Evolutionary conservation across 352 stramenopile genomes (phyloP), one percentile per base, ranked within the genome.

Genomic region (Pythium pyrilobum): DNA sequence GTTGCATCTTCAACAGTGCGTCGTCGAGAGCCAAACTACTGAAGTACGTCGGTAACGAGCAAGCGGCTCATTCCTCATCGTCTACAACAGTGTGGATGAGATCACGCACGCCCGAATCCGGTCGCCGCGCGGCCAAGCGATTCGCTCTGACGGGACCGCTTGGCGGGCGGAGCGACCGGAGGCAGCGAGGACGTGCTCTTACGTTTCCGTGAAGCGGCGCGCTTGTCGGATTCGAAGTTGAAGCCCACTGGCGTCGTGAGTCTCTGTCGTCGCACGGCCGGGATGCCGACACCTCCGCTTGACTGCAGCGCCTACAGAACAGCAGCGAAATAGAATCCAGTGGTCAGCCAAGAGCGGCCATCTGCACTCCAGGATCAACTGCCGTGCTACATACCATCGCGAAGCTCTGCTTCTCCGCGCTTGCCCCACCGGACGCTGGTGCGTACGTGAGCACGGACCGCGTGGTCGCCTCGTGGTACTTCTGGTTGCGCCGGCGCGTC

Each of bases 241-340:
- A 90, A 90, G 23, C 66, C 77, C 28, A 87, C 59, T 10, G 80
- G 80, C 40, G 66, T 80, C 24, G 80, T 90, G 11, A 90, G 73
- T 42, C 81, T 80, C 36, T 72, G 66, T 32, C 71, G 80, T 48
- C 80, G 74, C 55, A 90, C 73, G 1, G 77, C 77, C 12, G 80
- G 80, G 27, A 90, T 74, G 11, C 80, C 80, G 12, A 88, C 53
- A 10, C 75, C 76, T n/a, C 80, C 80, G 52, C 68, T 76, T 10
- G 74, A 72, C 21, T 73, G 68, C n/a, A 90, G 47, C 3, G 80
- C 56, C 75, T 80, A 20, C 7, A 45, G 31, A 46, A 2, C 25
- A 0, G 24, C 12, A 54, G 13, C 29, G 28, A 43, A 49, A 21
- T 20, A 39, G 32, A 56, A 15, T 3, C n/a, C n/a, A n/a, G n/a